Evolutionary conservation across 2,329 filamentous ascomycete species (phyloP).

Genomic region (Septoria petroselini): DNA sequence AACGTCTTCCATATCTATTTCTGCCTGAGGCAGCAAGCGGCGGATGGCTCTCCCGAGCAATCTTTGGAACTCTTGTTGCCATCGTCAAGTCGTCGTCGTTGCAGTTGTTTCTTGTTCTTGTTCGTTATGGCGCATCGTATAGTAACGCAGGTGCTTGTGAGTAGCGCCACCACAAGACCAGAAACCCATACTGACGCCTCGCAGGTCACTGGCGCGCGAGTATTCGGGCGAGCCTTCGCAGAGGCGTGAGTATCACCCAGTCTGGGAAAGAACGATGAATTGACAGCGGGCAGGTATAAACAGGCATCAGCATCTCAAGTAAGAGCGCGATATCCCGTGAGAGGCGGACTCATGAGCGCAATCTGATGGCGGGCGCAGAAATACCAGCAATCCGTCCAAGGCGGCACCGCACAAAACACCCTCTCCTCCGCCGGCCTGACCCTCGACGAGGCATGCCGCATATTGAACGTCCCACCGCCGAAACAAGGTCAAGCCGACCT

Average conservation of each 20-base stretch:
- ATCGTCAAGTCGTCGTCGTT: constrained; percentile 9
- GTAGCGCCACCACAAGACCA: background rate
- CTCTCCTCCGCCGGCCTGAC: constrained; percentile 71
- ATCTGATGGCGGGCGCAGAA: constrained; percentile 52
- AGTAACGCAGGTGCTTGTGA: constrained; percentile 78
- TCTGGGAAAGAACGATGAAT: too few relatives aligned
- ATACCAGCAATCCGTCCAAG: constrained; percentile 33
- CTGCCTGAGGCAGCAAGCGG: constrained; percentile 5
- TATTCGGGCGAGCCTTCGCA: constrained; percentile 85
- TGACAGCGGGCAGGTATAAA: constrained; percentile 57
- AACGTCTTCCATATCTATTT: background rate
- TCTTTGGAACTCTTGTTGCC: constrained; percentile 17
- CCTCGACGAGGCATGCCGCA: constrained; percentile 94
- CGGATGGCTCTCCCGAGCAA: constrained; percentile 15
- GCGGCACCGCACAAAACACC: constrained; percentile 48
- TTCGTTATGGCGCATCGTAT: constrained; percentile 73
- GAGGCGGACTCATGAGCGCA: too few relatives aligned
- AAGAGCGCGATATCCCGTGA: background rate
- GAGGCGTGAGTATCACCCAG: constrained; percentile 64
- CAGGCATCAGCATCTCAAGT: constrained; percentile 75
- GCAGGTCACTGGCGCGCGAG: constrained; percentile 74
- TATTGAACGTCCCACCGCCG: constrained; percentile 91
- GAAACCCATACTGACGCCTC: constrained; percentile 1
- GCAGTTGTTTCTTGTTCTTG: constrained; percentile 10
- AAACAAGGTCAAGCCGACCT: constrained; percentile 72